These are phyloP conservation scores for Hirschfeldia incana DNA, from an alignment of 345 rosid species.

Conservation along the genomic window DNA sequence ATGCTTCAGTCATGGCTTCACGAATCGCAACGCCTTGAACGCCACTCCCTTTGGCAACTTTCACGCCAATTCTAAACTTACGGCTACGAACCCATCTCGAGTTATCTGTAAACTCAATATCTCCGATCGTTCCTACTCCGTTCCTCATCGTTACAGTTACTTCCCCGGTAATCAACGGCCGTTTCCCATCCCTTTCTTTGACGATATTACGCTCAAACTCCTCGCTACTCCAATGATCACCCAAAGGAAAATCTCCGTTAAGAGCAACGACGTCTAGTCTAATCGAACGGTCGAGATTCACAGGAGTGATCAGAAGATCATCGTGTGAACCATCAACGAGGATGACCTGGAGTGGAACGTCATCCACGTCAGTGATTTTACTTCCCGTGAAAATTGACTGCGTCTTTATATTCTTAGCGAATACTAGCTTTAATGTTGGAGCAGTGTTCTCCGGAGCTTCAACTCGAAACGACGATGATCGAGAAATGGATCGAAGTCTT, in stretches of 20 bases:
- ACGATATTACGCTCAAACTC: constrained; percentile 61
- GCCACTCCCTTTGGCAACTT: constrained; percentile 51
- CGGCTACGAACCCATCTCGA: constrained; percentile 94
- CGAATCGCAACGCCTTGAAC: constrained; percentile 51
- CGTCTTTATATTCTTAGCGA: constrained; percentile 19
- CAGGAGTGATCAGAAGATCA: constrained; percentile 16
- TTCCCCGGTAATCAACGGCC: constrained; percentile 93
- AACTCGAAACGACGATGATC: constrained; percentile 37
- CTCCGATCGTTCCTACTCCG: constrained; percentile 53
- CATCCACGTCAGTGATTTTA: constrained; percentile 56
- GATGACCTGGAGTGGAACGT: constrained; percentile 51
- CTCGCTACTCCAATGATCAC: constrained; percentile 56
- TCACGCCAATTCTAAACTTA: constrained; percentile 73
- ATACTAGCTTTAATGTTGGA: constrained; percentile 26
- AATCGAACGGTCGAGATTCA: constrained; percentile 49
- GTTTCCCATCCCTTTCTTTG: constrained; percentile 74
- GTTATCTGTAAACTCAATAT: constrained; percentile 81
- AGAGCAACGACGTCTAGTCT: constrained; percentile 74
- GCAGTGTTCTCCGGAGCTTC: constrained; percentile 28
- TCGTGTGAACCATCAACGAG: constrained; percentile 45
- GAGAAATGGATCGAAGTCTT: constrained; percentile 33
- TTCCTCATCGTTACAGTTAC: constrained; percentile 53
- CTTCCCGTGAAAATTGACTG: constrained; percentile 61
- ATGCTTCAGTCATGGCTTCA: constrained; percentile 78
- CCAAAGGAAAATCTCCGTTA: constrained; percentile 71